phyloP scores from a whole-genome alignment of 2,329 filamentous ascomycete species.

The Pezicula neosporulosa region DNA sequence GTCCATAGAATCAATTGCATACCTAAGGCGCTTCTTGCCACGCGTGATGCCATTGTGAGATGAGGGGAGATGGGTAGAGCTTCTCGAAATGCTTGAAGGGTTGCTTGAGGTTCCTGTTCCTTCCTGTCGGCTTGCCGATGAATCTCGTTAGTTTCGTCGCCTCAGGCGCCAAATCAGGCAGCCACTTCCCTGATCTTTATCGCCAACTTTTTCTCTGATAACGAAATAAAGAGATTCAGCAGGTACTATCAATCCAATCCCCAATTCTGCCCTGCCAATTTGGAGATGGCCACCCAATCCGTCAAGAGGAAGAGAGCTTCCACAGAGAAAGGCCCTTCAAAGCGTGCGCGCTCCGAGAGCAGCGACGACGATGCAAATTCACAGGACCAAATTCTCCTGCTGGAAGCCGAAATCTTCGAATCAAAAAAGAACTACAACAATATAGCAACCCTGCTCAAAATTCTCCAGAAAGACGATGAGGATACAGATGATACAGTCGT shows the following conservation, averaged over 20 bases:
- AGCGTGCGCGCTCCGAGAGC: slow-evolving; percentile 38
- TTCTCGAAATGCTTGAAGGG: slow-evolving; percentile 22
- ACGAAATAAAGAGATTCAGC: not conserved
- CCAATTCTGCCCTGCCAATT: slow-evolving; percentile 22
- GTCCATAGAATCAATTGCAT: slow-evolving; percentile 42
- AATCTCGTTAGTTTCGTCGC: not conserved
- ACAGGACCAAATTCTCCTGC: slow-evolving; percentile 64
- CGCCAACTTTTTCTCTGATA: not conserved
- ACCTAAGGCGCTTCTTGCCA: slow-evolving; percentile 95
- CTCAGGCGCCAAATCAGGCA: not conserved
- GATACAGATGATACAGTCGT: slow-evolving; percentile 57
- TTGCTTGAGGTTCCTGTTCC: slow-evolving; percentile 2
- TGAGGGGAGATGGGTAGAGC: slow-evolving; percentile 50
- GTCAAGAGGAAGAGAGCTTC: slow-evolving; percentile 47
- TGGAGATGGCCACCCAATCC: slow-evolving; percentile 9
- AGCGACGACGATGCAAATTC: slow-evolving; percentile 46
- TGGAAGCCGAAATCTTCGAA: slow-evolving; percentile 79
- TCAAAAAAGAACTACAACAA: slow-evolving; percentile 92
- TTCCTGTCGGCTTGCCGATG: not conserved
- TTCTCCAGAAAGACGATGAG: slow-evolving; percentile 46
- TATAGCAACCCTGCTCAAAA: slow-evolving; percentile 68
- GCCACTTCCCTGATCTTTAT: not conserved
- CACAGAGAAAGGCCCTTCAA: slow-evolving; percentile 40
- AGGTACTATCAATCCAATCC: slow-evolving; percentile 6
- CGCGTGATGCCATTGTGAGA: slow-evolving; percentile 93